Evolutionary conservation across 1,139 yeast genomes (phyloP).

Genomic region (Pichia sp.): DNA sequence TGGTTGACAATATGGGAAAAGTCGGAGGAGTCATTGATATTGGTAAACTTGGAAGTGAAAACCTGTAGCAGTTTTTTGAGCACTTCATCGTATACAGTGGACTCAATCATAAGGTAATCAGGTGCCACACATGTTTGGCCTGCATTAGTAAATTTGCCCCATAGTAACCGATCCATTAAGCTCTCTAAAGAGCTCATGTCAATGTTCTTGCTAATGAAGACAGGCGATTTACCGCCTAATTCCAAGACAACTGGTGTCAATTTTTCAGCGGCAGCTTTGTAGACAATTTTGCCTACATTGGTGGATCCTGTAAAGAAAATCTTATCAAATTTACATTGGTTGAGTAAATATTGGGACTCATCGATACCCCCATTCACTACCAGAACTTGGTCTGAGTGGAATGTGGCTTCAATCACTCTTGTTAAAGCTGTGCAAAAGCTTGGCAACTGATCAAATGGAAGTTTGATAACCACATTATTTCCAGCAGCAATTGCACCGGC

Average conservation of each 20-base stretch:
- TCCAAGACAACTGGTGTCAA: conserved; percentile 79
- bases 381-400: conserved; percentile 46
- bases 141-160: conserved; percentile 77
- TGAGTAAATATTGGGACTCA: conserved; percentile 60
- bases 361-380: conserved; percentile 69
- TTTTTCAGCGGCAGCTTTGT: conserved; percentile 74
- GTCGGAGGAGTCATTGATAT: conserved; percentile 30
- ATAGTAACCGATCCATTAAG: conserved; percentile 61
- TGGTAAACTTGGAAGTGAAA: conserved; percentile 39
- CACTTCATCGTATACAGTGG: conserved; percentile 47
- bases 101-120: conserved; percentile 70
- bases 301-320: conserved; percentile 84
- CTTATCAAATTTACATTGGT: conserved; percentile 62
- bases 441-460: conserved; percentile 70
- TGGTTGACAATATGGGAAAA: conserved; percentile 62
- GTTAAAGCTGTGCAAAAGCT: conserved; percentile 51
- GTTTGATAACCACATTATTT: conserved; percentile 68
- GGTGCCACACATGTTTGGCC: conserved; percentile 92
- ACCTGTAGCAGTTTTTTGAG: conserved; percentile 37
- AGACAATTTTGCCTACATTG: conserved; percentile 68
- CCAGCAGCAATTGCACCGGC: conserved; percentile 87
- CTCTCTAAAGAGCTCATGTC: conserved; percentile 32
- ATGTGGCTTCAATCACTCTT: conserved; percentile 44
- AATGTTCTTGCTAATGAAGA: conserved; percentile 51
- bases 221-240: conserved; percentile 93